Evolutionary conservation across 1,139 yeast genomes (phyloP).

Genomic region (Kluyveromyces sp.): DNA sequence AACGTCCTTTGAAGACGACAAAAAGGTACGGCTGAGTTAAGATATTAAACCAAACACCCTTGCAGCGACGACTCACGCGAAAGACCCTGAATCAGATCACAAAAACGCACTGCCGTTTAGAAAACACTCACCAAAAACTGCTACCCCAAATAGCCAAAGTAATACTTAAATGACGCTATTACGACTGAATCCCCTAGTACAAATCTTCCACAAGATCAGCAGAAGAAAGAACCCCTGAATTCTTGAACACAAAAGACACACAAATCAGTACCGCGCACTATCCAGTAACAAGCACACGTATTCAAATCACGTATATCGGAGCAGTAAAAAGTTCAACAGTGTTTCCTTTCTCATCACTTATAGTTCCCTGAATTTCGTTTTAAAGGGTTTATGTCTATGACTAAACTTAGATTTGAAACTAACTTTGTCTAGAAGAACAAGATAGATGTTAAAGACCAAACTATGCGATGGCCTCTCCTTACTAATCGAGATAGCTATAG

Average conservation of each 20-base stretch:
- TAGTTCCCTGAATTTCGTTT: neutral
- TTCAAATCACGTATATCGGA: too few species aligned
- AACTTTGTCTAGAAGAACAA: too few species aligned
- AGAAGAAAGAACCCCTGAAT: neutral
- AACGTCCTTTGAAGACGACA: neutral
- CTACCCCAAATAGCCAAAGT: too few species aligned
- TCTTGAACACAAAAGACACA: neutral
- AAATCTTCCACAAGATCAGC: neutral
- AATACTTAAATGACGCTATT: neutral
- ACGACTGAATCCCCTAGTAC: neutral
- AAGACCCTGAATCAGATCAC: neutral
- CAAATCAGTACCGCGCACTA: neutral
- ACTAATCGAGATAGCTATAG: too few species aligned
- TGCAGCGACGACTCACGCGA: neutral
- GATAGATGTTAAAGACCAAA: too few species aligned
- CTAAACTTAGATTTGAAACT: neutral
- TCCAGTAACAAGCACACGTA: neutral
- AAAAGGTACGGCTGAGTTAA: too few species aligned
- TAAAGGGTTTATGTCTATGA: neutral
- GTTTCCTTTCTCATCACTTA: neutral
- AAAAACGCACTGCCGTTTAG: neutral
- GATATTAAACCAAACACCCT: too few species aligned
- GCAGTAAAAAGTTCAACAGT: too few species aligned
- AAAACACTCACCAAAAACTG: too few species aligned
- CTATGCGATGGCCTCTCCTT: too few species aligned